phyloP scores from a whole-genome alignment of 148 eudicot genomes.

The Chenopodium quinoa region DNA sequence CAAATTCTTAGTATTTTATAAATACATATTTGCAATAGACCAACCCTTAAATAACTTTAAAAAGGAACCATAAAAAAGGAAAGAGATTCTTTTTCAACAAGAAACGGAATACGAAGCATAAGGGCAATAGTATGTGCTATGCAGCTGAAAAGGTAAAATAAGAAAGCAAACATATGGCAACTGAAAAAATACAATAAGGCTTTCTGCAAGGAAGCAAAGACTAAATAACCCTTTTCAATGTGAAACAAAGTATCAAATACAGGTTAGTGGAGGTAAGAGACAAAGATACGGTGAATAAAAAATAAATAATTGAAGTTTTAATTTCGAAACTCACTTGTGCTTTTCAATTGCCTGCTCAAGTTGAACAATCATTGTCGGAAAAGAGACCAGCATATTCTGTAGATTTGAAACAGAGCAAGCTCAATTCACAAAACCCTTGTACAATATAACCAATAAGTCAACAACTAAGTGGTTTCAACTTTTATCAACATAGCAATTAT shows the following conservation, averaged over 20 bases:
- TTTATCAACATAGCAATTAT: slow-evolving; percentile 3
- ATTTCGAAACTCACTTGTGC: slow-evolving; percentile 63
- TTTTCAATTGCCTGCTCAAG: slow-evolving; percentile 55
- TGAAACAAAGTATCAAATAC: neutral
- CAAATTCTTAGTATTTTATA: no score
- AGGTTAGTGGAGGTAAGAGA: neutral
- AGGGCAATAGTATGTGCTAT: neutral
- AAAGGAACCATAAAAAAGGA: neutral
- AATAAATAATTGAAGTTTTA: neutral
- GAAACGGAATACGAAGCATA: neutral
- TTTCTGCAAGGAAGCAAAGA: neutral
- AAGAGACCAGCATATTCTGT: slow-evolving; percentile 58
- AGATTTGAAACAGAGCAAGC: slow-evolving; percentile 10
- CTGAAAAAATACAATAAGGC: neutral
- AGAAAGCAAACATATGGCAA: neutral
- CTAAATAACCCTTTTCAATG: neutral
- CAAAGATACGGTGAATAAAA: neutral
- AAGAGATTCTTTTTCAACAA: no score
- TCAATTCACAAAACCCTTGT: neutral
- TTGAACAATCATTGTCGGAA: slow-evolving; percentile 44
- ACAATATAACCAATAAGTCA: neutral
- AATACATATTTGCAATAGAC: no score
- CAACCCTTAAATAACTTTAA: no score
- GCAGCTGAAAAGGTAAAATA: neutral
- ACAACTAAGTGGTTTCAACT: neutral